Evolutionary conservation across 2,329 filamentous ascomycete genomes (phyloP), one percentile per base, ranked within the genome.

Genomic region (Penicillium occitanis): DNA sequence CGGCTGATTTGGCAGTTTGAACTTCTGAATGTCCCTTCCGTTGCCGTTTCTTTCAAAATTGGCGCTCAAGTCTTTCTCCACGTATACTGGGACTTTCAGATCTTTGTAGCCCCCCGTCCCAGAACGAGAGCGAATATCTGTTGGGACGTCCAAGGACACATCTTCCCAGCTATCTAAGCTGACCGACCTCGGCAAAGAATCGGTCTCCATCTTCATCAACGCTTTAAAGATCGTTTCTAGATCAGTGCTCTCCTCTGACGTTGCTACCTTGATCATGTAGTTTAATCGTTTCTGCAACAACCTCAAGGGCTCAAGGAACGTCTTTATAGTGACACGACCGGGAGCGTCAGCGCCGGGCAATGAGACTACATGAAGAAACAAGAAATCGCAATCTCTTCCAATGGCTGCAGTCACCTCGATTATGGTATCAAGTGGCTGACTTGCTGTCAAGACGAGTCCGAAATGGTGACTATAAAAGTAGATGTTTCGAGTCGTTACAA

Each of bases 391-490:
- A 72, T 97, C 93, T 74, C 90, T 90, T 22, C 95, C 95, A 13
- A 92, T 90, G 1, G 92, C 92, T 44, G 91, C 91, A 28, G 92
- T 97, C 50, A 98, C 92, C 77, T 98, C 95, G 8, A 88, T 88
- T 65, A 99, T 92, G 22, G 86, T 88, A 64, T 89, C 86, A 66
- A 99, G 83, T 64, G 85, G 88, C 61, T 96, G 87, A 17, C 87
- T 87, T 61, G 93, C 94, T 0, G 94, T 91, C 42, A 97, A 84
- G 0, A 98, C 90, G 5, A 99, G 85, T 5, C 95, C 95, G 76
- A 97, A 88, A 74, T 97, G 91, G 73, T 98, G 91, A 72, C 93
- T 96, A 79, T 97, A 99, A 75, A 99, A 98, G 77, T 96, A 98
- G 76, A 99, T 88, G 69, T 93, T 91, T 68, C 90, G 88, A 0